Conservation (phyloP, 768 basidiomycete species). For the Hortiboletus campestris region DNA sequence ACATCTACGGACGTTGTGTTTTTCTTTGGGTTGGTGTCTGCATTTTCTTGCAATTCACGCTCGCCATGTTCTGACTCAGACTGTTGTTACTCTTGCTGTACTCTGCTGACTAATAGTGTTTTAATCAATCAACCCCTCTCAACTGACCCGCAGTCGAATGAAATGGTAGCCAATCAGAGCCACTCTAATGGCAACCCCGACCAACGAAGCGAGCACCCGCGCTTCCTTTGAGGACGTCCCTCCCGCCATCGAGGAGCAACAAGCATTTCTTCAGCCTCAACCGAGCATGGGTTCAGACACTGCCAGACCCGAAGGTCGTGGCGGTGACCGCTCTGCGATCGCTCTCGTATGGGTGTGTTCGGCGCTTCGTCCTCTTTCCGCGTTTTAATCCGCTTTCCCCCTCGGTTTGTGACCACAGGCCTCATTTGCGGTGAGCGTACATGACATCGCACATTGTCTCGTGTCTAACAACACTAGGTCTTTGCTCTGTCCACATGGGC, state of each 20-base stretch:
- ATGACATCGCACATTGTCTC: neutral
- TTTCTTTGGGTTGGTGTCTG: constrained; percentile 19
- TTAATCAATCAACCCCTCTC: constrained; percentile 13
- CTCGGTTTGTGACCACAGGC: constrained; percentile 1
- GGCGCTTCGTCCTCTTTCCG: neutral
- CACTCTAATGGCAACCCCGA: neutral
- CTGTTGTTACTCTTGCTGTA: constrained; percentile 25
- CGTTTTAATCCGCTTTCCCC: neutral
- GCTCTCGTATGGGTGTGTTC: constrained; percentile 37
- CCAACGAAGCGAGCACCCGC: neutral
- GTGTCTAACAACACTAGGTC: constrained; percentile 33
- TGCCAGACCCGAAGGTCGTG: constrained; percentile 37
- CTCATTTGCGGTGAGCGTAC: constrained; percentile 18
- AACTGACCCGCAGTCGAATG: neutral
- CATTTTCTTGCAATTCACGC: constrained; percentile 9
- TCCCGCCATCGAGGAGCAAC: constrained; percentile 9
- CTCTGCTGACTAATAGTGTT: constrained; percentile 24
- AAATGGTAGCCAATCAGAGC: no score
- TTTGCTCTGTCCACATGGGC: constrained; percentile 45
- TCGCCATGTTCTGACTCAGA: constrained; percentile 19
- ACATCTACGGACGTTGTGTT: constrained; percentile 16
- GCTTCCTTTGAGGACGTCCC: neutral
- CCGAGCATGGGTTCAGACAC: constrained; percentile 25
- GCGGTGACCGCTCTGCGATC: constrained; percentile 37
- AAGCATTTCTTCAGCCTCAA: constrained; percentile 10